Evolutionary conservation across 441 rosid species (phyloP), one percentile per base, ranked within the genome.

Genomic region (Omphalea diandra): DNA sequence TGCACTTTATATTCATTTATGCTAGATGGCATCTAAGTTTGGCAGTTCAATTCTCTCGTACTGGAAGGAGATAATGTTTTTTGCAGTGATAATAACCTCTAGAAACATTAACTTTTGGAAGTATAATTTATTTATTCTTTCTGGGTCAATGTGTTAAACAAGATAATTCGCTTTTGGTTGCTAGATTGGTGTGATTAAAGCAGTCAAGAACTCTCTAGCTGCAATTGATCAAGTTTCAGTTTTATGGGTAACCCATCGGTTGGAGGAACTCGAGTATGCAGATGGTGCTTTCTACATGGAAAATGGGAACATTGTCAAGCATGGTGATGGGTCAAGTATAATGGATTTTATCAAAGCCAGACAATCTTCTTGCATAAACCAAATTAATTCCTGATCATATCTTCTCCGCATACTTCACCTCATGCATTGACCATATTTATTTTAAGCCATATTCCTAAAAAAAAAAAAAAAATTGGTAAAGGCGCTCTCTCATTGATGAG

Each of bases 231-330:
- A 84, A 18, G 89, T 94, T 65, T 89, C 96, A 0, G 97, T 94
- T 2, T 71, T 92, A 65, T 94, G 98, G 99, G 97, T 92, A 47
- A 92, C 98, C 38, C 99, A 92, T 85, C 83, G 96, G 46, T 74
- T 94, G 77, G 97, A 94, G 80, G 99, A 94, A 77, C 91, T 92
- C 0, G 79, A 88, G 79, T 87, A 81, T 72, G 98, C 97, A 10
- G 94, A 94, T 74, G 98, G 97, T 60, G 97, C 97, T 22, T 81
- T 92, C 24, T 90, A 88, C 70, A 94, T 89, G 94, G 98, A 89
- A 76, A 76, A 89, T 2, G 94, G 99, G 31, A 92, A 80, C 79
- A 83, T 90, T 36, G 79, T 90, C 10, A 86, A 71, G 85, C 79
- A 71, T 27, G 94, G 94, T 22, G 81, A 86, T 79, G 93, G 88